Base-by-base conservation (phyloP, 2,329 filamentous ascomycete species). In the Leptodontidium sp. region DNA sequence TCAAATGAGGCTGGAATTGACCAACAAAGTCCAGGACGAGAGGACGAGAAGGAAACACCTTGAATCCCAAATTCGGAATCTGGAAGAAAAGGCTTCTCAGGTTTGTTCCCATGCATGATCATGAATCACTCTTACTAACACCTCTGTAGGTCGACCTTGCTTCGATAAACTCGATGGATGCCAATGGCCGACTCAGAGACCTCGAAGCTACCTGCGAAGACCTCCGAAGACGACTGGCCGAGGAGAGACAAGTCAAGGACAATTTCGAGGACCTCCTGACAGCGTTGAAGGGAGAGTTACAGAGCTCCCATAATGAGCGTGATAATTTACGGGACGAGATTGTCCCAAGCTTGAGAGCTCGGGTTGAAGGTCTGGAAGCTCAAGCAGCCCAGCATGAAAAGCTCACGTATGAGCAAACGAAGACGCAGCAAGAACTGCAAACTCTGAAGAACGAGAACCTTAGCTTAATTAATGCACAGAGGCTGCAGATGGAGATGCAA, bases 191-290 rank as follows among this genome's bases (percentile, higher is more conserved):
- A 65, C 84, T 96, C 47, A 90, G 88, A 77, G 93, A 97, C 74
- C 85, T 98, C 32, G 94, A 98, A 79, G 84, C 82, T 64, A 89
- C 89, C 0, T 89, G 97, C 72, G 94, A 97, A 73, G 93, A 97
- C 76, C 87, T 95, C 59, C 90, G 91, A 71, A 89, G 94, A 74
- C 91, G 93, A 73, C 84, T 99, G 55, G 85, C 88, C 0, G 94
- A 98, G 77, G 96, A 99, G 81, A 88, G 92, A 66, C 88, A 93
- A 78, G 89, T 92, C 75, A 98, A 97, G 79, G 90, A 93, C 77
- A 98, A 97, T 79, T 97, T 98, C 75, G 94, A 98, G 81, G 94
- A 98, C 78, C 86, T 99, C 53, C 85, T 98, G 55, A 89, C 90
- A 7, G 95, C 93, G 5, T 89, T 98, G 74, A 91, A 92, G 74